Evolutionary conservation across 768 basidiomycete species (phyloP).

Genomic region (Termitomyces sp.): DNA sequence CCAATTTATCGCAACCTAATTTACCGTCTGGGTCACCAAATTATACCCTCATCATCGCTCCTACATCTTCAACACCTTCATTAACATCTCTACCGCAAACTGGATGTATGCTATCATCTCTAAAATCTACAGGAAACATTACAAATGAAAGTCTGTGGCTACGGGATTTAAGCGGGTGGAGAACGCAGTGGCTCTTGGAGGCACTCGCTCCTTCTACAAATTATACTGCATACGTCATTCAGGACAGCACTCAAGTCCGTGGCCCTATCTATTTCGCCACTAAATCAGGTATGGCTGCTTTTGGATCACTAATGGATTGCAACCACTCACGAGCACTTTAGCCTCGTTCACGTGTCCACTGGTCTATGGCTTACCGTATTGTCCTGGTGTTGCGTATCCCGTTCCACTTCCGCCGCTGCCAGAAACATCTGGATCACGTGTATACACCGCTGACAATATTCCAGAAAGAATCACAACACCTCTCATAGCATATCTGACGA

Average conservation of each 20-base stretch:
- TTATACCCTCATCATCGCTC: conserved; percentile 51
- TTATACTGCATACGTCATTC: conserved; percentile 69
- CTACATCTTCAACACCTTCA: conserved; percentile 34
- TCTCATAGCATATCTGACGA: conserved; percentile 55
- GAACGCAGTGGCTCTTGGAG: conserved; percentile 62
- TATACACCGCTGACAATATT: conserved; percentile 48
- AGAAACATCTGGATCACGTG: conserved; percentile 22
- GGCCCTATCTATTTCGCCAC: conserved; percentile 71
- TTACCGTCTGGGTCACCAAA: conserved; percentile 40
- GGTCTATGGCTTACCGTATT: conserved; percentile 68
- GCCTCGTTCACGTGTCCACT: conserved; percentile 68
- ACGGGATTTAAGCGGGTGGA: conserved; percentile 52
- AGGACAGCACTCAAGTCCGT: conserved; percentile 50
- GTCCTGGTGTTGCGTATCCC: conserved; percentile 65
- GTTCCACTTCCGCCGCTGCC: conserved; percentile 59
- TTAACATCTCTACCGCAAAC: conserved; percentile 46
- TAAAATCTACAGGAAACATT: conserved; percentile 31
- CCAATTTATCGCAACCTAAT: conserved; percentile 41
- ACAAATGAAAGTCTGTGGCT: conserved; percentile 51
- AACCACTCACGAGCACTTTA: conserved; percentile 16
- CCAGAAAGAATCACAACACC: conserved; percentile 42
- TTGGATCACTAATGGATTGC: neutral
- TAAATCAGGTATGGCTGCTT: conserved; percentile 50
- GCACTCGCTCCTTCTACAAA: conserved; percentile 63
- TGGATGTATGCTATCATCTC: conserved; percentile 49